These are phyloP conservation scores for Salvia rosmarinus DNA, from an alignment of 257 asterid genomes.

Conservation along the genomic window DNA sequence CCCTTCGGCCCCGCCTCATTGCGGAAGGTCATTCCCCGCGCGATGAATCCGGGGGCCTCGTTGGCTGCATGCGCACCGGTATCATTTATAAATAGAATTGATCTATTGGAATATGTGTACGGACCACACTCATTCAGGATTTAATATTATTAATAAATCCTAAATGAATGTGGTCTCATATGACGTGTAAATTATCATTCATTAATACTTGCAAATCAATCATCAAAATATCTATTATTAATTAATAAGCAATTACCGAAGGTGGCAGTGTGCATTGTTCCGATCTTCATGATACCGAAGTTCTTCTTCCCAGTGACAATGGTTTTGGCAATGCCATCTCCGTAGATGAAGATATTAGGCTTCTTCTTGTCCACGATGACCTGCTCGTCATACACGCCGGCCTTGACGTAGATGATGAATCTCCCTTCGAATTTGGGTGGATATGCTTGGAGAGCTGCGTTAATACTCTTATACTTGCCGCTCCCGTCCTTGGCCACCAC, in stretches of 20 bases:
- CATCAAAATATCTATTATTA: no score
- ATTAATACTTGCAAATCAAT: no score
- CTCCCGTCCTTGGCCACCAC: constrained; percentile 76
- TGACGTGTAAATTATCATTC: no score
- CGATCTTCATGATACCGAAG: constrained; percentile 23
- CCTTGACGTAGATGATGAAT: constrained; percentile 64
- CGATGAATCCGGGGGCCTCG: constrained; percentile 58
- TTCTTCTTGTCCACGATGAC: constrained; percentile 52
- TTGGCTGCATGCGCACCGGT: constrained; percentile 30
- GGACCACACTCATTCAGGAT: no score
- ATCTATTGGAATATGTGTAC: no score
- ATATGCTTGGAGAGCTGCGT: constrained; percentile 53
- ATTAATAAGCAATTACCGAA: constrained; percentile 35
- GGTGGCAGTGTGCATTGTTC: constrained; percentile 67
- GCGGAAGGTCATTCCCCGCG: constrained; percentile 59
- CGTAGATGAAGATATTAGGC: constrained; percentile 62
- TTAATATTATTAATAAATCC: no score
- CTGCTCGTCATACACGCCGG: constrained; percentile 62
- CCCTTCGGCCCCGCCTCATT: constrained; percentile 72
- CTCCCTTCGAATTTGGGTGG: constrained; percentile 54
- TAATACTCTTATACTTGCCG: constrained; percentile 55
- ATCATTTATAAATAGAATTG: no score
- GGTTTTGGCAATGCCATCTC: constrained; percentile 76
- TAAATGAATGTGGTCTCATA: no score
- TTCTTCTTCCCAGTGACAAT: constrained; percentile 56